Evolutionary conservation across 192 early-diverging fungal genomes (phyloP), one percentile per base, ranked within the genome.

Genomic region (Pilobolus umbonatus): DNA sequence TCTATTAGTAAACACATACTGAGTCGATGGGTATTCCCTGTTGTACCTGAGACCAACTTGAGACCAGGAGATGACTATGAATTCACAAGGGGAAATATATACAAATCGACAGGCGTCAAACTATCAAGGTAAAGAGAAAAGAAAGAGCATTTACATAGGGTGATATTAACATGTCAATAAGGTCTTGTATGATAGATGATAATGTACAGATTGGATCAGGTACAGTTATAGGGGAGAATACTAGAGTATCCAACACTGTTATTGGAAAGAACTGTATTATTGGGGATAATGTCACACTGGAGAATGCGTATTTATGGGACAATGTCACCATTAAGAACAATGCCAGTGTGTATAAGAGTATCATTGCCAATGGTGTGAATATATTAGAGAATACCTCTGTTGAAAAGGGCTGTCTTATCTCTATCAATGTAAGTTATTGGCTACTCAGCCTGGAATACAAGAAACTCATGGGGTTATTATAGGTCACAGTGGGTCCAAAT

Each of bases 21-120:
- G 43, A 80, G 81, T 1, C 80, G 96, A 31, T 96, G 93, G 93
- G 81, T 88, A n/a, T 98, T 90, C 70, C 95, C 96, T 7, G 75
- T 98, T 63, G 89, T 91, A 3, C 93, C 94, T 0, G 96, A 98
- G 54, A 92, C 79, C 64, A 94, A 91, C 49, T 69, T 90, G 4
- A 77, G 83, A 49, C 74, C 73, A 9, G 87, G 78, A 1, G 77
- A 85, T 42, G 66, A 75, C 19, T 95, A 95, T 70, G 79, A 78
- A 32, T 85, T 85, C 72, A 64, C 77, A 30, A 83, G 88, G 38
- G 89, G 90, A 15, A 78, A 89, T 35, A 88, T 95, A 38, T 97
- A 97, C 75, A 93, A 91, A 71, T 88, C 88, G 40, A 61, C 75
- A 45, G 72, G 79, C 24, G 87, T 91, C n/a, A 72, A 81, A 4